Evolutionary conservation across 2,329 filamentous ascomycete species (phyloP).

Genomic region (Sporothrix variecibatus): DNA sequence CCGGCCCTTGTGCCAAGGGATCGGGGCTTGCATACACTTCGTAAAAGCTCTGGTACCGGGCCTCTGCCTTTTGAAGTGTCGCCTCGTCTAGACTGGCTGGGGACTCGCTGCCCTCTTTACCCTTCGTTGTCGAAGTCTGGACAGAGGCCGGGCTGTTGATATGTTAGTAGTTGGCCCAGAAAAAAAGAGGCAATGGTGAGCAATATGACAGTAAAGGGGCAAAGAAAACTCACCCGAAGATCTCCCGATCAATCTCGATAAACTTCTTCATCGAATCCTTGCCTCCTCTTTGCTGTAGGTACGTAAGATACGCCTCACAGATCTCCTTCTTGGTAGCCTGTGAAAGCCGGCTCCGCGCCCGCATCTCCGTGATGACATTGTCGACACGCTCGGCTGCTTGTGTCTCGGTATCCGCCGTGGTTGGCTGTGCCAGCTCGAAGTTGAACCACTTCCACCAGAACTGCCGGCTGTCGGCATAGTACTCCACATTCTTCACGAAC

Average conservation of each 20-base stretch:
- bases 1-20: conserved; percentile 51
- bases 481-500: conserved; percentile 79
- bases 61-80: conserved; percentile 54
- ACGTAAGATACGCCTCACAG: conserved; percentile 75
- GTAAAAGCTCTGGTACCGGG: conserved; percentile 54
- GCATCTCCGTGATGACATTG: conserved; percentile 74
- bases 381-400: conserved; percentile 74
- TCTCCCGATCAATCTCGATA: conserved; percentile 76
- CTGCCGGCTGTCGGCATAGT: conserved; percentile 78
- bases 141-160: conserved; percentile 49
- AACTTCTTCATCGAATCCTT: conserved; percentile 86
- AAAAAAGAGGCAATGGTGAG: background rate
- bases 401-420: conserved; percentile 62
- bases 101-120: conserved; percentile 51
- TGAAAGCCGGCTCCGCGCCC: conserved; percentile 70
- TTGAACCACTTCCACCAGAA: conserved; percentile 91
- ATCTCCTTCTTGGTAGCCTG: conserved; percentile 71
- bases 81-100: conserved; percentile 53
- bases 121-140: conserved; percentile 40
- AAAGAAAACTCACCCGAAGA: conserved; percentile 69
- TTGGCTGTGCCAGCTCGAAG: conserved; percentile 85
- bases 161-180: conserved; percentile 25
- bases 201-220: background rate
- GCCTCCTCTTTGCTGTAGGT: conserved; percentile 78
- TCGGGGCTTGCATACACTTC: conserved; percentile 53